Base-by-base conservation (phyloP, 805 yeast genomes). In the Lipomyces sp. region DNA sequence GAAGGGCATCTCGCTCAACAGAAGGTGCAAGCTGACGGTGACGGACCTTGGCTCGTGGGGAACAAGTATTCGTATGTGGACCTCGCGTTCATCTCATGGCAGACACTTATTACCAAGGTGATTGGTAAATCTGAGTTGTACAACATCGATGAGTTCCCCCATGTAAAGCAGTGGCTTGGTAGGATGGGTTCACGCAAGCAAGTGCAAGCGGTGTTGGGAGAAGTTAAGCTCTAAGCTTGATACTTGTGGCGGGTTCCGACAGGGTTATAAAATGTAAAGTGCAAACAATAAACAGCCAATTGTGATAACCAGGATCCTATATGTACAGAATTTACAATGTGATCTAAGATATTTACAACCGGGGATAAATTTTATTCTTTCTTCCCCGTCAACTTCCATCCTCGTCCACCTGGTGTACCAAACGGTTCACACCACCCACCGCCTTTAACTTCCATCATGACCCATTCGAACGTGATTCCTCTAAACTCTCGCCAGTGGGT, bases 1-100 rank as follows among this genome's bases (percentile, higher is more conserved):
- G 98, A 93, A 77, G 92, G 92, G 96, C 94, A 96, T 0, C 80
- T 93, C 59, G 97, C 97, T 5, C 97, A 92, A 77, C 85, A 92
- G 75, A 54, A 54, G 30, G 45, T 34, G 58, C 33, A 54, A 4
- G 58, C 51, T 54, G 58, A 13, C 45, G 18, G 48, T 54, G 48
- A 54, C 45, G 58, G 58, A 54, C 58, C 58, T 10, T 54, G 58
- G 58, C 58, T 54, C 45, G 58, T 54, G 58, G 58, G 58, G 74
- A 73, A 56, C 72, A 74, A 39, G 69, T 64, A 54, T 71, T 72
- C 65, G 64, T 58, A n/a, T 50, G 60, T 35, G n/a, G 59, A 50
- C 4, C 24, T 57, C 42, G 35, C 51, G 42, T 50, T 50, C 42
- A 33, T 57, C 60, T 1, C 60, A 33, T 57, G 59, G 59, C 60